Evolutionary conservation across 352 stramenopile species (phyloP), one percentile per base, ranked within the genome.

Genomic region (Elongisporangium undulatum): DNA sequence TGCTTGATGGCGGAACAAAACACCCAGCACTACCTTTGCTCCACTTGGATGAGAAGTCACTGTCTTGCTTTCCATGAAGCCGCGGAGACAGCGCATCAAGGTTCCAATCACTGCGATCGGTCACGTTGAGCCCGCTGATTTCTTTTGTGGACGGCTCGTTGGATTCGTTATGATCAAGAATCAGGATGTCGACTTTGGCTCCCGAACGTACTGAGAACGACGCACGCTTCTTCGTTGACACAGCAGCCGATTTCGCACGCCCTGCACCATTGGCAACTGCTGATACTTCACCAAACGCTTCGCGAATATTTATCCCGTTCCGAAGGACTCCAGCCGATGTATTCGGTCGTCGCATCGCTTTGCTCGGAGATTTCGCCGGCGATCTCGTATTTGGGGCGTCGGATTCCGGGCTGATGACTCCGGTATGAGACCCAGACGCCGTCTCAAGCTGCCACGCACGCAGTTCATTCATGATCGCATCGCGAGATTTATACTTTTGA

Each of bases 391-490:
- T 61, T 4, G 60, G 50, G 17, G 38, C 62, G n/a, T 20, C 23
- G 55, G 12, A 19, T 56, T 17, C 56, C 17, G 23, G 20, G 53
- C 21, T 61, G 58, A 3, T 62, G 52, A 85, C 75, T 2, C 77
- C 77, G 13, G 83, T 39, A 10, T 74, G 67, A 0, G 71, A 79
- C 1, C 71, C 68, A 22, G 67, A 70, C 4, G 72, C 59, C 38
- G 74, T 79, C 48, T 92, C 81, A 16, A 89, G 56, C 56, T 84
- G 80, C 83, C 83, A 93, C 16, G 69, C 71, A 23, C 76, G 78
- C 4, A 93, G 70, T 26, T 91, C 81, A 39, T 76, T 67, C 22
- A 93, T 53, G 55, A 90, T 88, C 13, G 79, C 73, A 29, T 87
- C 79, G 12, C 80, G 72, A 0, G 77, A 89, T 54, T 82, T 87